phyloP scores from a whole-genome alignment of 2,329 filamentous ascomycete species.

The Pseudocercospora vitis region DNA sequence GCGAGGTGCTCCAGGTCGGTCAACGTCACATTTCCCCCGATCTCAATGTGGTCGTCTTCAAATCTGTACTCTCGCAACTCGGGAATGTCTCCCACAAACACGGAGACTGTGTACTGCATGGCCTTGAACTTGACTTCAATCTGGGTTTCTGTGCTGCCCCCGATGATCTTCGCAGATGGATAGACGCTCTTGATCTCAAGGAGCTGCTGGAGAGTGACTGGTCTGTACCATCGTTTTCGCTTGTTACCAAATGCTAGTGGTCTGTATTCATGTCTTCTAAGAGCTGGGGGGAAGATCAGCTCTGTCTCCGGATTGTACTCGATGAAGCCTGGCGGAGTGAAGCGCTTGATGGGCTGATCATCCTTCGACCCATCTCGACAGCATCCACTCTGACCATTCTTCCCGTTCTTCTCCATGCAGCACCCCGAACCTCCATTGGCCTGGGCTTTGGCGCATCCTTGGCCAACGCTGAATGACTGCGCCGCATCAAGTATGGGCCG shows the following conservation, averaged over 20 bases:
- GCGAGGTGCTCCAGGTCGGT: conserved; percentile 89
- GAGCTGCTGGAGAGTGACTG: conserved; percentile 80
- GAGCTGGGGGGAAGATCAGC: conserved; percentile 84
- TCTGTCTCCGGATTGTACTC: conserved; percentile 92
- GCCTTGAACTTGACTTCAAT: conserved; percentile 99
- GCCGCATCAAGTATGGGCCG: conserved; percentile 91
- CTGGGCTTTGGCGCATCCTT: conserved; percentile 56
- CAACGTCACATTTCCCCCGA: conserved; percentile 88
- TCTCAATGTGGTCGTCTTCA: conserved; percentile 77
- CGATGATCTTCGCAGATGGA: conserved; percentile 89
- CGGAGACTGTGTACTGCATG: conserved; percentile 82
- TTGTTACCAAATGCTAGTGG: conserved; percentile 91
- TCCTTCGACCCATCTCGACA: conserved; percentile 51
- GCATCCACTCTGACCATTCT: conserved; percentile 55
- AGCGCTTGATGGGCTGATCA: conserved; percentile 56
- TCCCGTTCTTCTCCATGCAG: conserved; percentile 62
- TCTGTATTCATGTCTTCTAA: conserved; percentile 79
- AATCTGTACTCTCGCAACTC: conserved; percentile 82
- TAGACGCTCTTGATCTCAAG: conserved; percentile 86
- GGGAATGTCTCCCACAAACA: conserved; percentile 89
- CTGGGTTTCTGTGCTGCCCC: conserved; percentile 93
- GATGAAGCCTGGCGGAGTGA: conserved; percentile 88
- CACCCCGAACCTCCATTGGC: conserved; percentile 65
- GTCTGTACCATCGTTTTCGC: conserved; percentile 88
- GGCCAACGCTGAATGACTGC: conserved; percentile 72